Base-by-base conservation (phyloP, 1,284 basidiomycete species). In the Volvariella surrecta region DNA sequence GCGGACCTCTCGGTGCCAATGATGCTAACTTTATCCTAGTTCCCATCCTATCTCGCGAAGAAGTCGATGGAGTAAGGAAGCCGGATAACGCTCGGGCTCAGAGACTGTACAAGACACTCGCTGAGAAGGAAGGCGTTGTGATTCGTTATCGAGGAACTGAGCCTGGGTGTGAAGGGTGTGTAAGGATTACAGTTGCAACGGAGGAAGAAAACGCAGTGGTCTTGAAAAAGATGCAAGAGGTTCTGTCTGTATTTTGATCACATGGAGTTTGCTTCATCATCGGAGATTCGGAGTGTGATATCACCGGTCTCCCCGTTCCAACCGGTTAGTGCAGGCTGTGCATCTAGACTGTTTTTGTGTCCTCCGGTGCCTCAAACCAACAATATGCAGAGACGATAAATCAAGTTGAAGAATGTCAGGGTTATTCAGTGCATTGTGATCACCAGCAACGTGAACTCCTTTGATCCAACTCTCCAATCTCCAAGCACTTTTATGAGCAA, bases 1-100 rank as follows among this genome's bases (percentile, higher is more conserved):
- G 90, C 0, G 42, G 60, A 2, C 70, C 80, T 9, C 77, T 97
- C 39, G 95, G 95, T 0, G 79, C 73, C 0, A 89, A 89, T 61
- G 70, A 95, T 57, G 93, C 93, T 32, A 99, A 99, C 63, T 99
- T 99, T 61, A 61, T 99, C 22, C 50, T 98, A 50, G 74, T 89
- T 0, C 88, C 90, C 32, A 72, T 99, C 18, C 66, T 93, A 4
- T 71, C 76, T 39, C 68, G 64, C 24, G 56, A 56, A 17, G 54
- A 47, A 9, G 59, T 54, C 32, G n/a, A n/a, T n/a, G n/a, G n/a
- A n/a, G n/a, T n/a, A n/a, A n/a, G n/a, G n/a, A 47, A 54, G 10
- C 80, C 84, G 0, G 83, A 90, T 62, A 94, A 83, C 53, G 58
- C 49, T 16, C 73, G 89, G 21, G 80, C 93, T 0, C 68, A 79